Conservation (phyloP, 192 early-diverging fungal species). For the Mortierella hygrophila region DNA sequence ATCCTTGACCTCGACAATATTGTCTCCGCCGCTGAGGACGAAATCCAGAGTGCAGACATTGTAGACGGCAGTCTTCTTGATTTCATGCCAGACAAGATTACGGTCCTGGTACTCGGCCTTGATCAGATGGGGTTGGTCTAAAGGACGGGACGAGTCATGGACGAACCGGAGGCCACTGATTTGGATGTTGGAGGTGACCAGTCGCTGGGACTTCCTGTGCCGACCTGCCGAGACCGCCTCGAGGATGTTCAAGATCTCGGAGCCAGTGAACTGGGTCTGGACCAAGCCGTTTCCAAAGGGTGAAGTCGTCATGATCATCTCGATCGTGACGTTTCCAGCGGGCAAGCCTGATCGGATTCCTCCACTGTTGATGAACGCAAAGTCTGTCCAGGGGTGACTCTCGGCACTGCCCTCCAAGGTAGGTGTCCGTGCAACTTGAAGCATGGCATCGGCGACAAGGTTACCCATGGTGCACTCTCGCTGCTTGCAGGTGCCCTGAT, state of each 20-base stretch:
- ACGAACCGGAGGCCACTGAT: conserved; percentile 67
- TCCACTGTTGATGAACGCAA: conserved; percentile 74
- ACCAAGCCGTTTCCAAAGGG: conserved; percentile 76
- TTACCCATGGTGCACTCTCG: conserved; percentile 74
- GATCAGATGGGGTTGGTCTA: conserved; percentile 11
- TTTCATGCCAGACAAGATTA: conserved; percentile 59
- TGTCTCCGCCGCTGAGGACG: conserved; percentile 74
- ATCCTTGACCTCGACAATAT: conserved; percentile 52
- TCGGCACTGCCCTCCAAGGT: background rate
- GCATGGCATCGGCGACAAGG: conserved; percentile 76
- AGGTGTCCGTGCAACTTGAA: conserved; percentile 43
- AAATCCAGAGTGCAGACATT: conserved; percentile 68
- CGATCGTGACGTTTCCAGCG: conserved; percentile 67
- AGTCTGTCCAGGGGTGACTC: conserved; percentile 48
- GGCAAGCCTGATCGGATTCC: conserved; percentile 70
- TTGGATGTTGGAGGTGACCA: conserved; percentile 69
- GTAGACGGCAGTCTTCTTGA: conserved; percentile 55
- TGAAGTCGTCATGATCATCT: conserved; percentile 67
- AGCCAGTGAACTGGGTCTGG: conserved; percentile 63
- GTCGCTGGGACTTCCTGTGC: conserved; percentile 42
- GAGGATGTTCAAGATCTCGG: conserved; percentile 64
- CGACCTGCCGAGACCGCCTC: conserved; percentile 56
- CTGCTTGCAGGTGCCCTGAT: conserved; percentile 53
- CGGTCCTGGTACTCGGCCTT: conserved; percentile 32
- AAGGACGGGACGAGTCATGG: conserved; percentile 44